These are phyloP conservation scores for Russula olivacea DNA, from an alignment of 768 basidiomycete genomes.

Conservation along the genomic window DNA sequence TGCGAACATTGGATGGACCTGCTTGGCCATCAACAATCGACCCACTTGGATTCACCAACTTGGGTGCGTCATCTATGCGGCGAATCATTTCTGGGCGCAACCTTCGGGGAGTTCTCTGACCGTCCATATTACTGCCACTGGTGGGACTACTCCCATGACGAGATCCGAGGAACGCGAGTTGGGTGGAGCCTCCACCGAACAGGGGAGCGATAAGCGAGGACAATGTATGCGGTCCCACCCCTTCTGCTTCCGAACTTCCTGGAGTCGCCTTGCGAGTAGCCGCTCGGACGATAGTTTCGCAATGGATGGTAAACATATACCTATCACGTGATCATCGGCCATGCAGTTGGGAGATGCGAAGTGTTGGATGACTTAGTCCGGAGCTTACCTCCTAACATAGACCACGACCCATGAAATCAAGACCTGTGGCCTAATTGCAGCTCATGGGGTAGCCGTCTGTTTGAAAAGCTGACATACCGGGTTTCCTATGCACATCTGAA, in stretches of 20 bases:
- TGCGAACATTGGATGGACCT: slow-evolving; percentile 8
- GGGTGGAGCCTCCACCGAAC: slow-evolving; percentile 5
- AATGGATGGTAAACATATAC: slow-evolving; percentile 21
- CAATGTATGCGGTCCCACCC: slow-evolving; percentile 32
- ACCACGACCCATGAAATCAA: slow-evolving; percentile 82
- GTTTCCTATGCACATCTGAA: slow-evolving; percentile 73
- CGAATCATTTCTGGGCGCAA: slow-evolving; percentile 73
- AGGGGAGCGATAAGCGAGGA: slow-evolving; percentile 10
- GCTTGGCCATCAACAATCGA: slow-evolving; percentile 49
- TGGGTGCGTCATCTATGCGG: slow-evolving; percentile 61
- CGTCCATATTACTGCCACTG: background rate
- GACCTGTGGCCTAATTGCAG: slow-evolving; percentile 42
- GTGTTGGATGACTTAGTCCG: background rate
- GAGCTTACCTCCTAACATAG: slow-evolving; percentile 57
- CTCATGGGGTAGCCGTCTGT: background rate
- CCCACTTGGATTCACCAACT: slow-evolving; percentile 68
- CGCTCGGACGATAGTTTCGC: slow-evolving; percentile 20
- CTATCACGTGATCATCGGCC: slow-evolving; percentile 4
- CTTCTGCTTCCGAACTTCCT: slow-evolving; percentile 5
- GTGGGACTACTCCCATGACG: background rate
- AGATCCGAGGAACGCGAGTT: background rate
- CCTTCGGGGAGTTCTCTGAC: slow-evolving; percentile 7
- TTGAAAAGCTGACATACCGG: slow-evolving; percentile 47
- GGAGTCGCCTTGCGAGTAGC: slow-evolving; percentile 15
- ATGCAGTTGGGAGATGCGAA: background rate